Percentiles rank a stretch among this genome's conserved stretches.
Evolutionary conservation across 306 rosid species (phyloP).

Genomic region (Datisca glomerata): DNA sequence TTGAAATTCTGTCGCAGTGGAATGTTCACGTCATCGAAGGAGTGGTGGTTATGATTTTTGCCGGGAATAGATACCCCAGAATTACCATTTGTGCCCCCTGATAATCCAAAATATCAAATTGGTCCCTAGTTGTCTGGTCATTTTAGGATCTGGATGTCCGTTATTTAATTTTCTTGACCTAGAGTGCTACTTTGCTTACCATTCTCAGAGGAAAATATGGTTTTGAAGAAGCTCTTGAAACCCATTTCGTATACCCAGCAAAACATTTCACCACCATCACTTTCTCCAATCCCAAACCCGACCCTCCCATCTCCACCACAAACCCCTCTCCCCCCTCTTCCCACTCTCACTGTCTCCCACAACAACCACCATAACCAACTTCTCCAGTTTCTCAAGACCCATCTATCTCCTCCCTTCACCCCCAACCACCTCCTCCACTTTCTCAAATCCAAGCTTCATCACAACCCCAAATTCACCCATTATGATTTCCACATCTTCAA

Average conservation of each 20-base stretch:
- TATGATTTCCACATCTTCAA: conserved; percentile 71
- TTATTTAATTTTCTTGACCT: too few relatives aligned
- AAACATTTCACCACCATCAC: conserved; percentile 6
- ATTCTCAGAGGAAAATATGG: conserved; percentile 3
- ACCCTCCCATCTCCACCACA: conserved; percentile 36
- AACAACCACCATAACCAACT: conserved; percentile 33
- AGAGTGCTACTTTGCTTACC: too few relatives aligned
- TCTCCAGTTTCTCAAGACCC: conserved; percentile 43
- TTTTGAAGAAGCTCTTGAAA: conserved; percentile 33
- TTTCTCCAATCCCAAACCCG: conserved; percentile 41
- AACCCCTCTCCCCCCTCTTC: conserved; percentile 15
- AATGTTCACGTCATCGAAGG: too few relatives aligned
- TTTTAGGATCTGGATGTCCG: too few relatives aligned
- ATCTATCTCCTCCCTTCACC: conserved; percentile 43
- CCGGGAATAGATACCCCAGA: too few relatives aligned
- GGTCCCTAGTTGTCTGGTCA: background rate
- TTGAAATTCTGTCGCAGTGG: too few relatives aligned
- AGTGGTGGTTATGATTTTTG: too few relatives aligned
- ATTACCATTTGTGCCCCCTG: too few relatives aligned
- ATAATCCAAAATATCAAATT: too few relatives aligned
- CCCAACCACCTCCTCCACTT: conserved; percentile 54
- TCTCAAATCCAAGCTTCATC: conserved; percentile 66
- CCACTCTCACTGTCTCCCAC: conserved; percentile 34
- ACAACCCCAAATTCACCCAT: conserved; percentile 67
- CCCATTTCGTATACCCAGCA: conserved; percentile 21